Conservation (phyloP, 768 basidiomycete genomes). For the Tricholoma matsutake region DNA sequence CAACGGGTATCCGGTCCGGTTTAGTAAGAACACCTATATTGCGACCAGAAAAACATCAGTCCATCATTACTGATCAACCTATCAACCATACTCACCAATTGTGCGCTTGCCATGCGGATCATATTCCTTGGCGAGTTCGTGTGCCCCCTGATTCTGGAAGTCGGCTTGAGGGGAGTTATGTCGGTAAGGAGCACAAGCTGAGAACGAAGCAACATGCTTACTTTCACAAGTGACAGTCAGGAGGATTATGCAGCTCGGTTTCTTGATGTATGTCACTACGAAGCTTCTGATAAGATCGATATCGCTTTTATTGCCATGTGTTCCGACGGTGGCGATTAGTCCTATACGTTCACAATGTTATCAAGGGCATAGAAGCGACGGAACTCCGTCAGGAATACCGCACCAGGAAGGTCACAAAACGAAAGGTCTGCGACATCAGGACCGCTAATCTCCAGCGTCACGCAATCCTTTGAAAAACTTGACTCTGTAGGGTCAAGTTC, state of each 20-base stretch:
- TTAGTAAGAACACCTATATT: constrained; percentile 67
- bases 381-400: background rate
- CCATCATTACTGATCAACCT: background rate
- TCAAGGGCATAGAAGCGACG: background rate
- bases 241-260: constrained; percentile 51
- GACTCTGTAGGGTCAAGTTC: constrained; percentile 7
- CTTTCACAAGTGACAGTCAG: constrained; percentile 65
- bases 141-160: constrained; percentile 77
- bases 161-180: constrained; percentile 48
- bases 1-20: constrained; percentile 60
- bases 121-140: constrained; percentile 54
- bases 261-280: constrained; percentile 55
- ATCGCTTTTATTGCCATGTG: constrained; percentile 48
- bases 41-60: background rate
- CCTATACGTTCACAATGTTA: constrained; percentile 28
- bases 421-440: constrained; percentile 59
- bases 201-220: constrained; percentile 24
- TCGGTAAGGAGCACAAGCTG: background rate
- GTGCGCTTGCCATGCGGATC: constrained; percentile 67
- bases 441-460: constrained; percentile 60
- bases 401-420: constrained; percentile 63
- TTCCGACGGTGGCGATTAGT: constrained; percentile 55
- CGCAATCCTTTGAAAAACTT: constrained; percentile 54
- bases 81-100: constrained; percentile 45
- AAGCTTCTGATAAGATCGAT: constrained; percentile 60